Conservation (phyloP, 345 rosid species). For the Populus tremula region DNA sequence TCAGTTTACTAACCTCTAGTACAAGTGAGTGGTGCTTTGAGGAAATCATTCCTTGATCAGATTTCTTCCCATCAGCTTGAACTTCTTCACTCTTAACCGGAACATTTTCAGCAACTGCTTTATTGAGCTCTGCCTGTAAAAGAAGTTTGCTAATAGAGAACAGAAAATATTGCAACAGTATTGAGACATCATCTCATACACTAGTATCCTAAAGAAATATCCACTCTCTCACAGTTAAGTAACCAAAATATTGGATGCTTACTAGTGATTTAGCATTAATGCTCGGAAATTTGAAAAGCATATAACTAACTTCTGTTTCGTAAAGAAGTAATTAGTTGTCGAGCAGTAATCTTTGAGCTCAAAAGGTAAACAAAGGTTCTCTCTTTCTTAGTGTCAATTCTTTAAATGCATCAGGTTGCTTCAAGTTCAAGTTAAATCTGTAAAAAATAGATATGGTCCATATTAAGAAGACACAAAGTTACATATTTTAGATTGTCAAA, state of each 20-base stretch:
- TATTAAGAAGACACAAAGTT: background rate
- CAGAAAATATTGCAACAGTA: background rate
- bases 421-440: background rate
- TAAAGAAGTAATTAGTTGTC: background rate
- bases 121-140: slow-evolving; percentile 73
- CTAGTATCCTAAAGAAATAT: background rate
- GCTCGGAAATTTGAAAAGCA: background rate
- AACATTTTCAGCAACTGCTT: slow-evolving; percentile 42
- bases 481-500: background rate
- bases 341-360: background rate
- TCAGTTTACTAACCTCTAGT: slow-evolving; percentile 51
- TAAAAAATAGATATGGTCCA: background rate
- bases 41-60: slow-evolving; percentile 15
- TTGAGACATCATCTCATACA: background rate
- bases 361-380: background rate
- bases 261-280: background rate
- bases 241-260: background rate
- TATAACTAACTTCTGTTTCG: background rate
- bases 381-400: background rate
- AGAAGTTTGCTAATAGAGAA: slow-evolving; percentile 20
- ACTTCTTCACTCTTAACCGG: slow-evolving; percentile 30
- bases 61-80: slow-evolving; percentile 32
- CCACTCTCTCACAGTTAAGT: background rate
- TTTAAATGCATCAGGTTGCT: background rate
- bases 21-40: slow-evolving; percentile 72